Conservation (phyloP, 148 eudicot genomes). For the Rhododendron ferrugineum region DNA sequence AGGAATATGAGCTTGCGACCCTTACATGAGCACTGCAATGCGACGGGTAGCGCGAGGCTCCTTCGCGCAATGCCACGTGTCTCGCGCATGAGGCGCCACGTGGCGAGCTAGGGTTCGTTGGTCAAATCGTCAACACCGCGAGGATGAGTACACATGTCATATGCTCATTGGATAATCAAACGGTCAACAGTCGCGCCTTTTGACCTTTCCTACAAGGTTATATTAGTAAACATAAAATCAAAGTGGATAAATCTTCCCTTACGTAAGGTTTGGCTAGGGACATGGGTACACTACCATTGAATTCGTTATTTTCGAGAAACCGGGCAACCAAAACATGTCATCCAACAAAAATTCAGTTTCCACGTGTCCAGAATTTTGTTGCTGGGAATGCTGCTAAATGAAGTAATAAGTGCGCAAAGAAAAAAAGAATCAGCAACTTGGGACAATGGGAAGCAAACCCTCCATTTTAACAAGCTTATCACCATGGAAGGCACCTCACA, state of each 20-base stretch:
- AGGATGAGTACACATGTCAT: too few relatives aligned
- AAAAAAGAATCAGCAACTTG: background rate
- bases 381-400: background rate
- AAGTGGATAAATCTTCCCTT: constrained; percentile 5
- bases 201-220: too few relatives aligned
- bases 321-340: constrained; percentile 20
- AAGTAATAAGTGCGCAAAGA: background rate
- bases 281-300: constrained; percentile 31
- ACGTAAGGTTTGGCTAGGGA: constrained; percentile 29
- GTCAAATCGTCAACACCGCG: too few relatives aligned
- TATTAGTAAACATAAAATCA: background rate
- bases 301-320: constrained; percentile 55
- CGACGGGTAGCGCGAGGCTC: too few relatives aligned
- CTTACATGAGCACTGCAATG: too few relatives aligned
- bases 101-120: too few relatives aligned
- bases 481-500: background rate
- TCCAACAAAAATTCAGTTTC: background rate
- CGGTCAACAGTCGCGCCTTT: too few relatives aligned
- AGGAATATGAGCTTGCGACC: too few relatives aligned
- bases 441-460: background rate
- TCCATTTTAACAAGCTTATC: background rate
- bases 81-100: too few relatives aligned
- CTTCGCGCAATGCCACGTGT: too few relatives aligned
- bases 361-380: background rate
- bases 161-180: too few relatives aligned